Conservation (phyloP, 768 basidiomycete genomes). For the Gelatoporia subvermispora region DNA sequence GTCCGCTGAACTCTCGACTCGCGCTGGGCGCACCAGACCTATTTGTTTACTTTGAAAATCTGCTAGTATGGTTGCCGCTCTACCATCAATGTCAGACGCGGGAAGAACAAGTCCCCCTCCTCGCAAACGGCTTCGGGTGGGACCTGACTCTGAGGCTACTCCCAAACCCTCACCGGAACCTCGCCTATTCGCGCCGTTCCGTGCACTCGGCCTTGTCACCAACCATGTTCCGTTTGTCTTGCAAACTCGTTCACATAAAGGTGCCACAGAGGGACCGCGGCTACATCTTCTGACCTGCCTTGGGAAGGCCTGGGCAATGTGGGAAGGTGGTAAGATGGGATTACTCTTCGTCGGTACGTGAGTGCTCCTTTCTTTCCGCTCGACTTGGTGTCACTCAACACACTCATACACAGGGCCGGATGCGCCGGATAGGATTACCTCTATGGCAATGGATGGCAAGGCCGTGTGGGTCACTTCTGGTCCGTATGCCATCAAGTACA, state of each 20-base stretch:
- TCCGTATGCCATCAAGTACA: slow-evolving; percentile 63
- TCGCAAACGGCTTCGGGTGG: slow-evolving; percentile 46
- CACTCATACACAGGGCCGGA: slow-evolving; percentile 64
- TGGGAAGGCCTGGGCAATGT: slow-evolving; percentile 88
- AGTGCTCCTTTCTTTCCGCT: not conserved
- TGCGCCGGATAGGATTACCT: slow-evolving; percentile 63
- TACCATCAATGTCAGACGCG: not conserved
- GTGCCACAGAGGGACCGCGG: slow-evolving; percentile 76
- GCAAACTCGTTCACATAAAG: slow-evolving; percentile 81
- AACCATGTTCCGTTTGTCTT: slow-evolving; percentile 87
- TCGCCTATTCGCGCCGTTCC: slow-evolving; percentile 83
- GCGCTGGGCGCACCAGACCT: no score
- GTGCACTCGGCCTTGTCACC: slow-evolving; percentile 91
- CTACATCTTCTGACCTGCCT: slow-evolving; percentile 84
- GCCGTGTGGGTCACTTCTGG: slow-evolving; percentile 81
- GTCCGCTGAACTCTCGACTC: no score
- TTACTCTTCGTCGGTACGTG: slow-evolving; percentile 89
- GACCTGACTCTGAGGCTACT: slow-evolving; percentile 5
- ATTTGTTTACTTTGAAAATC: no score
- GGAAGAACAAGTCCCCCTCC: slow-evolving; percentile 35
- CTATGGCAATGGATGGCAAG: slow-evolving; percentile 79
- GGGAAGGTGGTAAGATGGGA: slow-evolving; percentile 93
- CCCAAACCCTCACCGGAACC: slow-evolving; percentile 11
- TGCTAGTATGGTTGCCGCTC: not conserved
- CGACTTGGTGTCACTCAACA: not conserved